Evolutionary conservation across 768 basidiomycete species (phyloP), one percentile per base, ranked within the genome.

Genomic region (Kwoniella sp.): DNA sequence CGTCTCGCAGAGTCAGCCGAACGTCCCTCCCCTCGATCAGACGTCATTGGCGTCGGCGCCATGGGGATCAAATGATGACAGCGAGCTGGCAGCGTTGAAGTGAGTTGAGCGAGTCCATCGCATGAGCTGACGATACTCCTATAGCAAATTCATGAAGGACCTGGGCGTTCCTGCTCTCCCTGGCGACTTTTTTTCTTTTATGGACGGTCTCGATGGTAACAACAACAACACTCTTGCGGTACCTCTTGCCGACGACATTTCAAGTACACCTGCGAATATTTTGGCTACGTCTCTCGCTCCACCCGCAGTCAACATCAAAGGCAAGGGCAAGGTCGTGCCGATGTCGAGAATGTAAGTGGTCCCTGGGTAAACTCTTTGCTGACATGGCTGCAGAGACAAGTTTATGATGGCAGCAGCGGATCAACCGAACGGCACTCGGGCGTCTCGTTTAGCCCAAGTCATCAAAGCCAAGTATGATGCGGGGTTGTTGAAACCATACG

Each of bases 381-480:
- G 4, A 44, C 17, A 64, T 2, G 61, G 65, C 0, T 90, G 88
- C 74, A 89, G 91, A 0, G 95, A 98, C 77, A 85, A 85, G 53
- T 98, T 94, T 81, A 83, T 96, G 64, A 83, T 97, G 24, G 94
- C 91, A 0, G 94, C 95, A 2, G 95, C 95, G 0, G 95, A 97
- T 79, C 94, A 96, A 73, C 90, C 90, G 58, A 86, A 89, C 1
- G 94, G 94, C 0, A 89, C 92, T 24, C 84, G 95, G 47, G 90
- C 94, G 70, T 91, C 95, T 69, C 87, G 94, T 0, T 81, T 98
- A 55, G 90, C 88, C 69, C 85, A 90, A 62, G 95, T 97, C 68
- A 98, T 97, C 69, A 86, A 90, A 69, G 92, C 90, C 73, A 98
- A 97, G 81, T 97, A 96, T 80, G 94, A 98, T 75, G 95, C 95